These are phyloP conservation scores for Cordyceps cicadae DNA, from an alignment of 2,329 filamentous ascomycete genomes.

Conservation along the genomic window DNA sequence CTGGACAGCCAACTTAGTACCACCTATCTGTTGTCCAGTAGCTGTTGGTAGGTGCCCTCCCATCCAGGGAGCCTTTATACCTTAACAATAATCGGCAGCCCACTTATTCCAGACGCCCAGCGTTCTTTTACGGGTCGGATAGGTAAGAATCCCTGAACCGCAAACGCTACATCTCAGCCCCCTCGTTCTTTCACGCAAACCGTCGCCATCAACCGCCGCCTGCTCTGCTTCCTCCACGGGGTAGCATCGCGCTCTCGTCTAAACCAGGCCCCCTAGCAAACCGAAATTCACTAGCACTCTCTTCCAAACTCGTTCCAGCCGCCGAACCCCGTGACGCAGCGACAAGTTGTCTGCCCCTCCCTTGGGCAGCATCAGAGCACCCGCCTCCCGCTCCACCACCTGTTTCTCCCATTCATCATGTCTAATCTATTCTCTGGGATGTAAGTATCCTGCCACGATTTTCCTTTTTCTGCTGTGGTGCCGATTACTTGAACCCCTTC, in stretches of 20 bases:
- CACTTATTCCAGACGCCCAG: slow-evolving; percentile 8
- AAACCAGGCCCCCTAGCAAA: slow-evolving; percentile 3
- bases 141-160: slow-evolving; percentile 1
- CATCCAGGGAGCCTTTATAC: neutral
- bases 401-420: slow-evolving; percentile 11
- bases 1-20: neutral
- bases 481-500: neutral
- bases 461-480: neutral
- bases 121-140: neutral
- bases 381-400: slow-evolving; percentile 10
- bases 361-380: slow-evolving; percentile 10
- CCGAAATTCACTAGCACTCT: slow-evolving; percentile 3
- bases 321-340: slow-evolving; percentile 13
- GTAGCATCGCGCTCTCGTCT: slow-evolving; percentile 1
- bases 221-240: neutral
- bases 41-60: neutral
- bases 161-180: slow-evolving; percentile 1
- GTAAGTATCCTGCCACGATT: slow-evolving; percentile 8
- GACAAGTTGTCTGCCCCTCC: slow-evolving; percentile 12
- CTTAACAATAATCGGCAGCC: slow-evolving; percentile 2
- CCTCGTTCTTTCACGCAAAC: neutral
- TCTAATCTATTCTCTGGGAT: slow-evolving; percentile 14
- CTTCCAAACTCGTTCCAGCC: slow-evolving; percentile 8
- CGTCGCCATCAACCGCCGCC: neutral
- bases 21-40: no score